Base-by-base conservation (phyloP, 2,329 filamentous ascomycete genomes). In the Drechmeria coniospora region DNA sequence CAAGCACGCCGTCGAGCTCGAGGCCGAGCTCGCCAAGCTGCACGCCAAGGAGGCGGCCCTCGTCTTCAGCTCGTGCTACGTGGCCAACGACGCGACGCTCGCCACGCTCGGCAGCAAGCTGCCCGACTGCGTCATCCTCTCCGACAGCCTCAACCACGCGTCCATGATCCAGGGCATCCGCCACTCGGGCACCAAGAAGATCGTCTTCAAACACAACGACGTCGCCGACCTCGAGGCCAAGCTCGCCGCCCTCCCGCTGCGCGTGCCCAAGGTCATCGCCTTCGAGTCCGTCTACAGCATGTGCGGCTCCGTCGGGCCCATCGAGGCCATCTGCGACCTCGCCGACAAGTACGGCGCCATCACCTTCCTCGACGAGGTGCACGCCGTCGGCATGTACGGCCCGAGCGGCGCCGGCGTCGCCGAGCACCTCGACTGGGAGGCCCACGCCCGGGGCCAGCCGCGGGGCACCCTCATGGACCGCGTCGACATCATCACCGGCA, bases 141-240 rank as follows among this genome's bases (percentile, higher is more conserved):
- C 86, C 5, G 90, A 98, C 58, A 92, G 81, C 53, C 60, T 94
- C 50, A 98, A 98, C 53, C 90, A 98, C 52, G 90, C 90, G 9
- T 95, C 87, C 5, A 98, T 98, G 90, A 98, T 98, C 36, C 90
- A 95, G 57, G 90, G 90, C 25, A 98, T 98, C 45, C 82, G 90
- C 24, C 90, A 98, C 56, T 95, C 87, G 8, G 86, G 87, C 25
- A 86, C 90, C 21, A 87, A 81, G 61, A 98, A 98, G 66, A 70
- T 95, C 55, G 87, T 98, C 15, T 98, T 95, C 70, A 92, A 92
- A 61, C 90, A 98, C 61, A 98, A 98, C 46, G 86, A 98, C 45
- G 57, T 95, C n/a, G 74, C 67, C 23, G 90, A 98, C 45, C 64
- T 98, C 11, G 90, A 98, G 61, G 73, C 73, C 27, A 95, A 98